Base-by-base conservation (phyloP, 352 stramenopile genomes). In the Pythium volutum region DNA sequence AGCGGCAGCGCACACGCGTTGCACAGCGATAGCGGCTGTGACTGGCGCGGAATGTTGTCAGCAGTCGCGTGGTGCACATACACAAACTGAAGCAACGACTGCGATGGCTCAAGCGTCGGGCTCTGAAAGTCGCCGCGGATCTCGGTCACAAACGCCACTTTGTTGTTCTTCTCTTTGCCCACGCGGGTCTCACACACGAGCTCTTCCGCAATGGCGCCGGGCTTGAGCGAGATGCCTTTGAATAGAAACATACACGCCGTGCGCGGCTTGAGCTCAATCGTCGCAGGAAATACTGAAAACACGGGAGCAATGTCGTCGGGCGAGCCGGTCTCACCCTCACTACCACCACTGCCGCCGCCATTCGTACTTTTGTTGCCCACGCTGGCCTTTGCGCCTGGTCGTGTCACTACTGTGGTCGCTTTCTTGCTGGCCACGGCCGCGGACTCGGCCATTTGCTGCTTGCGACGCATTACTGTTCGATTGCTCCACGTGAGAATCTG, bases 191-290 rank as follows among this genome's bases (percentile, higher is more conserved):
- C 89, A 41, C 94, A 97, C 9, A 97, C 74, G 12, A 98, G 67
- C 14, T 91, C 71, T 65, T 98, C 95, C 34, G 76, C 61, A 23
- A 96, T 70, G 3, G 73, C 31, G 10, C 91, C 91, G 20, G 85
- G 54, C 0, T 55, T 64, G 1, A 75, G 70, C 1, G 84, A 95
- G 41, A 94, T 69, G 0, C 89, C 95, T 53, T 91, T 91, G 55
- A 98, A 97, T 2, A 93, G 82, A 67, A 98, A 98, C 6, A 95
- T 83, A 34, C 94, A 97, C 3, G 92, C 94, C 3, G 95, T 98
- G 20, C 92, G 76, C 1, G 95, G 93, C 47, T 97, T 97, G 22
- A 98, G 79, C 62, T 97, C 88, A 34, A 98, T 97, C 4, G 89
- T 92, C 42, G 76, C 75, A 4, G 93, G 93, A 36, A 95, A 92